phyloP scores from a whole-genome alignment of 2,329 filamentous ascomycete genomes.

The Dryadomyces quercus-mongolicae region DNA sequence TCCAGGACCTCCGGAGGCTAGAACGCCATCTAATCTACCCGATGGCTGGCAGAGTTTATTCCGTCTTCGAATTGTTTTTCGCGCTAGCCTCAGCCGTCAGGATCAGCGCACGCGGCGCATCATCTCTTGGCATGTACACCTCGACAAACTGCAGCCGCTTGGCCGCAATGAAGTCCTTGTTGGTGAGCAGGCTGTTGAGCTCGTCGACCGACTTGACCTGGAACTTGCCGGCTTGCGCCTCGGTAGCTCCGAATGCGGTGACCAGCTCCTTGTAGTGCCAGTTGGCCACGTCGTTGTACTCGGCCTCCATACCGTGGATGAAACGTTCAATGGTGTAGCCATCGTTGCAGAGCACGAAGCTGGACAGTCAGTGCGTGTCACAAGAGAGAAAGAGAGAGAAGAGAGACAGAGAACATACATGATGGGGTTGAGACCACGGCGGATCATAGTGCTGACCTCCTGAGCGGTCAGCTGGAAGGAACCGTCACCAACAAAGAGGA shows the following conservation, averaged over 20 bases:
- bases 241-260: slow-evolving; percentile 11
- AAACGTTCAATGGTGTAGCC: slow-evolving; percentile 84
- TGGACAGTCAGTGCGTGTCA: slow-evolving; percentile 14
- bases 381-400: too few species aligned
- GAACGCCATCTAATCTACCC: background rate
- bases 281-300: slow-evolving; percentile 67
- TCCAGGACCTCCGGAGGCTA: background rate
- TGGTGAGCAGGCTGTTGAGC: slow-evolving; percentile 10
- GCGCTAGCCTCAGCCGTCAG: slow-evolving; percentile 61
- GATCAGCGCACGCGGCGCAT: slow-evolving; percentile 60
- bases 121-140: slow-evolving; percentile 66
- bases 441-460: slow-evolving; percentile 74
- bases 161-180: slow-evolving; percentile 27
- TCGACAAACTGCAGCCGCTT: slow-evolving; percentile 60
- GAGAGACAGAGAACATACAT: slow-evolving; percentile 37
- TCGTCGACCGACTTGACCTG: slow-evolving; percentile 11
- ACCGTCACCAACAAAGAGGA: slow-evolving; percentile 83
- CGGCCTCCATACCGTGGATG: slow-evolving; percentile 71
- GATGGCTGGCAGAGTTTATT: slow-evolving; percentile 12
- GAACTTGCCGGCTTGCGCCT: slow-evolving; percentile 10
- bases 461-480: slow-evolving; percentile 77
- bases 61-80: slow-evolving; percentile 45
- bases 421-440: slow-evolving; percentile 61
- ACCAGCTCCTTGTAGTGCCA: slow-evolving; percentile 49
- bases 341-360: slow-evolving; percentile 76